Percentiles rank a stretch among this genome's conserved stretches.
These are phyloP conservation scores for Aspergillus sp. DNA, from an alignment of 2,329 filamentous ascomycete species.

Conservation along the genomic window DNA sequence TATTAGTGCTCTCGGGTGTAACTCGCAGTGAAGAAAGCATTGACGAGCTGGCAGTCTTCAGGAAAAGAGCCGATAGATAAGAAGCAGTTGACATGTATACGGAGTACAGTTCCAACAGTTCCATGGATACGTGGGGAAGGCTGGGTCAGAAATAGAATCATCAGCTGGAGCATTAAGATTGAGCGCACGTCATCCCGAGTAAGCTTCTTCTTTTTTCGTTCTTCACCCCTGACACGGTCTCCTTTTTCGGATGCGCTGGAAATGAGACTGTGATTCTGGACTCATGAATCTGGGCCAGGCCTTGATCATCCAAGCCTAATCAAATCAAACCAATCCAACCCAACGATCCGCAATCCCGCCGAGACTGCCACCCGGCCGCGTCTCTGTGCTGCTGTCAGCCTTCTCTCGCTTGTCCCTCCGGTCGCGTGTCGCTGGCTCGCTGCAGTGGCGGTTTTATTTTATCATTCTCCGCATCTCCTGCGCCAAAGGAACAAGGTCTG, in stretches of 20 bases:
- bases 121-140: constrained; percentile 13
- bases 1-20: background rate
- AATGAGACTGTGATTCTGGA: background rate
- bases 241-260: background rate
- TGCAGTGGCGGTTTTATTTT: background rate
- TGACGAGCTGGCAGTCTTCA: background rate
- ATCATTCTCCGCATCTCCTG: background rate
- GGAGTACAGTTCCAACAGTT: background rate
- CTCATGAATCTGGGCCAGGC: background rate
- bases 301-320: constrained; percentile 2
- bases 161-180: background rate
- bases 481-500: constrained; percentile 3
- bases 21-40: background rate
- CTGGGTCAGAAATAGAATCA: background rate
- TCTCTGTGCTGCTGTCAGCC: background rate
- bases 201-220: constrained; percentile 7
- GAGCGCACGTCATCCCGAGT: constrained; percentile 11
- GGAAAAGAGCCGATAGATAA: background rate
- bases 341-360: constrained; percentile 8
- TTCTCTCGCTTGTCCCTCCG: constrained; percentile 12
- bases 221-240: constrained; percentile 1
- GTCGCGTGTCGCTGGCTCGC: constrained; percentile 22
- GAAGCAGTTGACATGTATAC: too few relatives aligned
- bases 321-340: background rate
- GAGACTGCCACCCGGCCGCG: background rate